These are phyloP conservation scores for Ophiostoma sp. DNA, from an alignment of 2,329 filamentous ascomycete genomes.

Conservation along the genomic window DNA sequence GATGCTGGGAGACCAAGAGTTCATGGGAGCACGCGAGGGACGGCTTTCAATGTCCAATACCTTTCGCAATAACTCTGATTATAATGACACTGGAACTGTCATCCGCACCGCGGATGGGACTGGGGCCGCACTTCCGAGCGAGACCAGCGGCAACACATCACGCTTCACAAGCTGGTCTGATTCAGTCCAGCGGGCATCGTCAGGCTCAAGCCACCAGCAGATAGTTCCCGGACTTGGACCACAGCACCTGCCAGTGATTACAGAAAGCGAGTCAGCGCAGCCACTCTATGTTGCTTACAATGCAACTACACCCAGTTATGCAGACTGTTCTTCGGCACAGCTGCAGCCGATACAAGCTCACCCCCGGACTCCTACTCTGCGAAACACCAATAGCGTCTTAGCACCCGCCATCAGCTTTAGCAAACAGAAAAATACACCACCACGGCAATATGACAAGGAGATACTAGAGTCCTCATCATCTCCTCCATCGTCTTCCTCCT, in stretches of 20 bases:
- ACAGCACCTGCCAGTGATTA: slow-evolving; percentile 18
- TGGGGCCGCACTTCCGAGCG: not conserved
- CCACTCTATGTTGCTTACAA: not conserved
- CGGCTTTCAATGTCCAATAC: slow-evolving; percentile 18
- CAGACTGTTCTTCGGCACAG: not conserved
- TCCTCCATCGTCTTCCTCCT: slow-evolving; percentile 12
- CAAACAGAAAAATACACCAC: not conserved
- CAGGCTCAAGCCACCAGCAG: slow-evolving; percentile 15
- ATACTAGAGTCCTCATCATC: not conserved
- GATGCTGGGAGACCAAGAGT: slow-evolving; percentile 18
- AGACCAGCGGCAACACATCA: slow-evolving; percentile 20
- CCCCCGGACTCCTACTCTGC: not conserved
- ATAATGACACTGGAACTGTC: slow-evolving; percentile 16
- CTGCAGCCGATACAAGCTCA: not conserved
- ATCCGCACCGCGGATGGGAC: not conserved
- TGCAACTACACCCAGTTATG: not conserved
- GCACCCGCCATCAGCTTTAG: not conserved
- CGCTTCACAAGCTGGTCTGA: slow-evolving; percentile 28
- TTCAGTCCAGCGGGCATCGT: slow-evolving; percentile 19
- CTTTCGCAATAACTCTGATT: slow-evolving; percentile 15
- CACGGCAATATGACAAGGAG: not conserved
- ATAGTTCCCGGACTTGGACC: not conserved
- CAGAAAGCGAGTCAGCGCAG: slow-evolving; percentile 12
- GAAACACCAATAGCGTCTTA: not conserved
- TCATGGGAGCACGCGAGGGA: slow-evolving; percentile 23